phyloP scores from a whole-genome alignment of 768 basidiomycete species.

The Tylopilus plumbeoviolaceoides region DNA sequence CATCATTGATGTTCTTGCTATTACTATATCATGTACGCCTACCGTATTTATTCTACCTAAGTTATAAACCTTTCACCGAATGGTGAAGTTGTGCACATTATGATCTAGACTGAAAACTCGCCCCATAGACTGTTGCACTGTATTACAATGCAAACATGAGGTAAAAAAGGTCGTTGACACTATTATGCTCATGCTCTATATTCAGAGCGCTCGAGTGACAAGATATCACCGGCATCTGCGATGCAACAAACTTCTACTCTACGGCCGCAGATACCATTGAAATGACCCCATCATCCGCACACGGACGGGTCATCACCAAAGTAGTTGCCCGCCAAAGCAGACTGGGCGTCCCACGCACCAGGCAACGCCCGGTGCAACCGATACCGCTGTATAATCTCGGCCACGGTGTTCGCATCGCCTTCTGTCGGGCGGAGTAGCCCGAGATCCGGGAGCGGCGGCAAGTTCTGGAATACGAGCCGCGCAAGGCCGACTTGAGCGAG shows the following conservation, averaged over 20 bases:
- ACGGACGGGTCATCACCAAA: slow-evolving; percentile 58
- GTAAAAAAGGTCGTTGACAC: no score
- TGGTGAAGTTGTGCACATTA: no score
- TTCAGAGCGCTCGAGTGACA: no score
- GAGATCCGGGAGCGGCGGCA: slow-evolving; percentile 58
- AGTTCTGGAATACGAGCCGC: slow-evolving; percentile 57
- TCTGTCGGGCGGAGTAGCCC: slow-evolving; percentile 32
- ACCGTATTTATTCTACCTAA: slow-evolving; percentile 18
- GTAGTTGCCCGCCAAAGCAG: slow-evolving; percentile 57
- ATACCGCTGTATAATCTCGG: slow-evolving; percentile 47
- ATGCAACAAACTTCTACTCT: neutral
- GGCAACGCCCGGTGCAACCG: slow-evolving; percentile 41
- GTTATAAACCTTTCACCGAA: neutral
- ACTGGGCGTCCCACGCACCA: slow-evolving; percentile 41
- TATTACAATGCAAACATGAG: no score
- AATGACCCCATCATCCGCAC: slow-evolving; percentile 2
- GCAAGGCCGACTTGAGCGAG: slow-evolving; percentile 61
- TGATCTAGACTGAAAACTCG: no score
- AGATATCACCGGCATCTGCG: no score
- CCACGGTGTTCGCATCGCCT: slow-evolving; percentile 41
- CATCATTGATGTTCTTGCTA: slow-evolving; percentile 3
- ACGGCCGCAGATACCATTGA: neutral
- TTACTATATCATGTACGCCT: slow-evolving; percentile 10
- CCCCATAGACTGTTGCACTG: no score
- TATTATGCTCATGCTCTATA: no score